phyloP scores from a whole-genome alignment of 305 asterid genomes.

The Petunia hybrid region DNA sequence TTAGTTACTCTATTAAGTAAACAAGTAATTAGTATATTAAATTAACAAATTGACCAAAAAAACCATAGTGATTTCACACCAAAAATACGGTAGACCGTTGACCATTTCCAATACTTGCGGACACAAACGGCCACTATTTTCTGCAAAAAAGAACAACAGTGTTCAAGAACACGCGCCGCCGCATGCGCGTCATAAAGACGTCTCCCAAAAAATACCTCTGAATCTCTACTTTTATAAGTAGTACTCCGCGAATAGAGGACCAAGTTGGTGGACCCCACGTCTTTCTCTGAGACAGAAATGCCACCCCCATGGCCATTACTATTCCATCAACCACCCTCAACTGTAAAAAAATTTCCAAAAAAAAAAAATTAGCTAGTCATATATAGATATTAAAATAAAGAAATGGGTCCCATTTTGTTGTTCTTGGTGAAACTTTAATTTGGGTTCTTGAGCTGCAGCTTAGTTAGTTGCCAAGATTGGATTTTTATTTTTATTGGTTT shows the following conservation, averaged over 20 bases:
- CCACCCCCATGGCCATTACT: slow-evolving; percentile 19
- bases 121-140: not conserved
- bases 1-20: no score
- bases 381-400: slow-evolving; percentile 30
- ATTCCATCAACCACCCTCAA: slow-evolving; percentile 21
- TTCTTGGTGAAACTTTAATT: slow-evolving; percentile 42
- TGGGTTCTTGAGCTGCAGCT: slow-evolving; percentile 48
- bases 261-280: slow-evolving; percentile 53
- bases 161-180: slow-evolving; percentile 20
- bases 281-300: slow-evolving; percentile 38
- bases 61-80: not conserved
- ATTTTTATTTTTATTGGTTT: not conserved
- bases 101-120: not conserved
- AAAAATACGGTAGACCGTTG: not conserved
- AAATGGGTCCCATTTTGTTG: slow-evolving; percentile 37
- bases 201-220: not conserved
- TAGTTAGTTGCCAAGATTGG: slow-evolving; percentile 8
- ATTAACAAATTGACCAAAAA: not conserved
- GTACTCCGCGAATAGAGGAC: slow-evolving; percentile 48
- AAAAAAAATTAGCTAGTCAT: not conserved
- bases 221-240: slow-evolving; percentile 17
- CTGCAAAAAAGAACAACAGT: not conserved
- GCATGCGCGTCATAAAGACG: not conserved
- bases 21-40: no score
- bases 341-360: not conserved